Conservation (phyloP, 1,284 basidiomycete species). For the Irpex rosettiformis region DNA sequence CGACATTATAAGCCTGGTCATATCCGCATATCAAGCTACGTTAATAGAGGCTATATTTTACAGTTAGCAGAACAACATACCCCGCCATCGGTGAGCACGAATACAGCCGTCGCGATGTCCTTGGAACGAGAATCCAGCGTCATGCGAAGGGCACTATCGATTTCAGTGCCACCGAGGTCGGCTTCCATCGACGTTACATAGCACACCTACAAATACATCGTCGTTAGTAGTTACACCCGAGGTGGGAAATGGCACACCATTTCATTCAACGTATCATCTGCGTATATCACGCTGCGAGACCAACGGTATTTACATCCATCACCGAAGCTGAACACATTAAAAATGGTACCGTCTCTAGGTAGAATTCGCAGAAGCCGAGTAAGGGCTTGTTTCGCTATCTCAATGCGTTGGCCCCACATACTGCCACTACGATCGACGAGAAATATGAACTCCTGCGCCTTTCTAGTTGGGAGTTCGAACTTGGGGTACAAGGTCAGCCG, state of each 20-base stretch:
- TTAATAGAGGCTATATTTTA: no score
- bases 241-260: constrained; percentile 35
- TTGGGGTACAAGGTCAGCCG: constrained; percentile 51
- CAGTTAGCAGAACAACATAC: constrained; percentile 4
- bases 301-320: constrained; percentile 29
- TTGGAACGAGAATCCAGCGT: constrained; percentile 31
- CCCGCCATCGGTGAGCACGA: constrained; percentile 11
- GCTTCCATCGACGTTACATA: constrained; percentile 39
- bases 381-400: constrained; percentile 38
- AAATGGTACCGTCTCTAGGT: constrained; percentile 32
- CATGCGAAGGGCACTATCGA: constrained; percentile 34
- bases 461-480: constrained; percentile 36
- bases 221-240: constrained; percentile 6
- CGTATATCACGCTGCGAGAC: constrained; percentile 32
- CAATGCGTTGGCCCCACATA: constrained; percentile 37
- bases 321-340: constrained; percentile 55
- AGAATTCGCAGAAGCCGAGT: constrained; percentile 36
- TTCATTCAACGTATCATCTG: constrained; percentile 27
- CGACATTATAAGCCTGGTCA: no score
- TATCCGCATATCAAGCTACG: no score
- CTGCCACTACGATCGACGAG: constrained; percentile 45
- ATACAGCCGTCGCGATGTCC: constrained; percentile 33
- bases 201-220: constrained; percentile 12
- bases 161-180: constrained; percentile 46
- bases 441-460: constrained; percentile 44